Conservation (phyloP, 1,284 basidiomycete genomes). For the Moniliophthora roreri region DNA sequence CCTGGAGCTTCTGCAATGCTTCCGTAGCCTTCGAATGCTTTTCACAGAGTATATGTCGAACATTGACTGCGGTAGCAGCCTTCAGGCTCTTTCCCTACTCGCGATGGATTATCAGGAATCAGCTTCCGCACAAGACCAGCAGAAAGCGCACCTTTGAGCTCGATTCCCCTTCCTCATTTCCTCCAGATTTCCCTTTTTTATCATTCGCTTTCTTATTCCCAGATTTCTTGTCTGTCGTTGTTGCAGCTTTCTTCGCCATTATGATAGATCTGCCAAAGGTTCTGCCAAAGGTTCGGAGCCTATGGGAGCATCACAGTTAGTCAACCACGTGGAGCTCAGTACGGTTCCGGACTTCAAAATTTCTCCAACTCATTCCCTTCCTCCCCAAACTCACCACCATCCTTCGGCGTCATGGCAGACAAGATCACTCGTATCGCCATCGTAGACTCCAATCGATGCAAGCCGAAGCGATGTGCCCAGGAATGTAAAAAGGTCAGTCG, state of each 20-base stretch:
- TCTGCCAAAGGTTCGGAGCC: neutral
- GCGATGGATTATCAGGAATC: neutral
- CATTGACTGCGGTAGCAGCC: conserved; percentile 77
- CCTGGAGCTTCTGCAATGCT: conserved; percentile 76
- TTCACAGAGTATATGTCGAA: conserved; percentile 85
- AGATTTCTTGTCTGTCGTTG: conserved; percentile 4
- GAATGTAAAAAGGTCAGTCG: conserved; percentile 84
- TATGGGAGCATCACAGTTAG: neutral
- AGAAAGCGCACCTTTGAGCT: conserved; percentile 11
- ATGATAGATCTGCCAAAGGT: neutral
- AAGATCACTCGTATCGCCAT: conserved; percentile 97
- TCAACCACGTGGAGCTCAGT: neutral
- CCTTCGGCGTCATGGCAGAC: conserved; percentile 59
- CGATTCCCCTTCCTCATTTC: conserved; percentile 7
- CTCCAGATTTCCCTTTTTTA: conserved; percentile 13
- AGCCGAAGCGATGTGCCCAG: conserved; percentile 89
- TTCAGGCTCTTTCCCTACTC: conserved; percentile 40
- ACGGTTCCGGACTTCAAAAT: neutral
- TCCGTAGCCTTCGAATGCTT: conserved; percentile 78
- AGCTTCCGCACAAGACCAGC: neutral
- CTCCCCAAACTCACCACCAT: neutral
- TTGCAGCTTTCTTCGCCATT: conserved; percentile 14
- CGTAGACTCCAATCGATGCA: conserved; percentile 91
- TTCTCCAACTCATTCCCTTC: neutral
- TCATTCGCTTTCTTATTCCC: conserved; percentile 9